Conservation (phyloP, 768 basidiomycete genomes). For the Aureoboletus auriporus region DNA sequence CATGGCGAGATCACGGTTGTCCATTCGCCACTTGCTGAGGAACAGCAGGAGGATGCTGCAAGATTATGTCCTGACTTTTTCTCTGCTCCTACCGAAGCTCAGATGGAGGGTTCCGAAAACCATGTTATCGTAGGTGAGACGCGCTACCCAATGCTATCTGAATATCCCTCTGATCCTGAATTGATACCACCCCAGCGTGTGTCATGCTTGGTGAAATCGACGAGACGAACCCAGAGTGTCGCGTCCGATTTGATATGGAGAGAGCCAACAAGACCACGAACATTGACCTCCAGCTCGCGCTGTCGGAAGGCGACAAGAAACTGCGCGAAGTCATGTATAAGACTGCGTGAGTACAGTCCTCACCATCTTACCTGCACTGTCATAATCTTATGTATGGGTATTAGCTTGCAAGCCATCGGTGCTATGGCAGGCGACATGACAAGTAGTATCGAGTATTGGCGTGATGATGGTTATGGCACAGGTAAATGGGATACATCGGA, state of each 20-base stretch:
- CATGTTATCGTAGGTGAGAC: conserved; percentile 7
- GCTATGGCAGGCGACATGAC: background rate
- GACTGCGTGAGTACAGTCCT: conserved; percentile 3
- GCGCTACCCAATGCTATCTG: no score
- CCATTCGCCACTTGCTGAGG: conserved; percentile 8
- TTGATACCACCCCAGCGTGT: background rate
- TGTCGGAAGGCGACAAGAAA: conserved; percentile 5
- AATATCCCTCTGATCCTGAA: background rate
- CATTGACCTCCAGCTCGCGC: conserved; percentile 5
- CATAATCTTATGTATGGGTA: background rate
- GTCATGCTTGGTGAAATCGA: conserved; percentile 7
- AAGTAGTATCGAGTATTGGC: conserved; percentile 7
- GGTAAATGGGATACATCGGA: conserved; percentile 1
- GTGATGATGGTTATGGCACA: background rate
- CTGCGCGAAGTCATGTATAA: conserved; percentile 7
- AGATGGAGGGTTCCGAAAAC: conserved; percentile 6
- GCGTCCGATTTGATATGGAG: background rate
- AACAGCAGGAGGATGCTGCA: conserved; percentile 9
- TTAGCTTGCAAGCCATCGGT: background rate
- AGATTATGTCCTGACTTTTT: conserved; percentile 15
- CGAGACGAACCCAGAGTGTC: background rate
- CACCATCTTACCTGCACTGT: no score
- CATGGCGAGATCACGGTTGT: conserved; percentile 10
- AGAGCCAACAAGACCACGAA: conserved; percentile 7
- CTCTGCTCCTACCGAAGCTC: conserved; percentile 10